Evolutionary conservation across 139 green algal genomes (phyloP).

Genomic region (Chlamydomonas sphaeroides): DNA sequence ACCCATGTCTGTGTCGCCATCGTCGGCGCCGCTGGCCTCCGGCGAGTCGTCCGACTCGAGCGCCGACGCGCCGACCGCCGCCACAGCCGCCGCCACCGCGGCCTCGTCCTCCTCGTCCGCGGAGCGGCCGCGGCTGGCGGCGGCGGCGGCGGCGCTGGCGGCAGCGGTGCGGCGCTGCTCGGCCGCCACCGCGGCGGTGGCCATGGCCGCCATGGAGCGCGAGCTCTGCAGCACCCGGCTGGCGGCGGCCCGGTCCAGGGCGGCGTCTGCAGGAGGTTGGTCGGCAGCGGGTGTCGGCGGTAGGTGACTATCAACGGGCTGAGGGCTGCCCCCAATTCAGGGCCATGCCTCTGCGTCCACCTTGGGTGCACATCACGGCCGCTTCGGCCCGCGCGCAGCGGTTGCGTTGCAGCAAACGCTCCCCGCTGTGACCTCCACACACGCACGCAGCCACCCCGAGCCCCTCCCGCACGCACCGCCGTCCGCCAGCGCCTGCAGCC

Average conservation of each 20-base stretch:
- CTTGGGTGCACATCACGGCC: too few species aligned
- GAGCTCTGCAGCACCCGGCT: constrained; percentile 39
- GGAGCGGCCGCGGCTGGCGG: neutral
- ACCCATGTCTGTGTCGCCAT: neutral
- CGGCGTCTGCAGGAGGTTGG: neutral
- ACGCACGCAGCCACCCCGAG: too few species aligned
- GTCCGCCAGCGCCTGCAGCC: constrained; percentile 49
- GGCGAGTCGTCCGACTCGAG: constrained; percentile 19
- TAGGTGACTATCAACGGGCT: too few species aligned
- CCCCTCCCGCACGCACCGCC: neutral
- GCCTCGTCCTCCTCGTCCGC: constrained; percentile 3
- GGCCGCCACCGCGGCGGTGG: neutral
- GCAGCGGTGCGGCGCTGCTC: neutral
- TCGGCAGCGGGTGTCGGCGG: too few species aligned
- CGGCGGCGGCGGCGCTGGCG: constrained; percentile 1
- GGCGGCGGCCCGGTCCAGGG: constrained; percentile 38
- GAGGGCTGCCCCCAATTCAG: too few species aligned
- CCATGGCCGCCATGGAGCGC: constrained; percentile 38
- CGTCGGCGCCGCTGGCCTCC: neutral
- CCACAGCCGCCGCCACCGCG: constrained; percentile 21
- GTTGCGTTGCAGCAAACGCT: too few species aligned
- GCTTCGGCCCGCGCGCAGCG: too few species aligned
- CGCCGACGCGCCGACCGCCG: neutral
- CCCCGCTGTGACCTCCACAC: too few species aligned
- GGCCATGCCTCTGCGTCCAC: too few species aligned